phyloP scores from a whole-genome alignment of 306 rosid genomes.

The Quercus parvula region DNA sequence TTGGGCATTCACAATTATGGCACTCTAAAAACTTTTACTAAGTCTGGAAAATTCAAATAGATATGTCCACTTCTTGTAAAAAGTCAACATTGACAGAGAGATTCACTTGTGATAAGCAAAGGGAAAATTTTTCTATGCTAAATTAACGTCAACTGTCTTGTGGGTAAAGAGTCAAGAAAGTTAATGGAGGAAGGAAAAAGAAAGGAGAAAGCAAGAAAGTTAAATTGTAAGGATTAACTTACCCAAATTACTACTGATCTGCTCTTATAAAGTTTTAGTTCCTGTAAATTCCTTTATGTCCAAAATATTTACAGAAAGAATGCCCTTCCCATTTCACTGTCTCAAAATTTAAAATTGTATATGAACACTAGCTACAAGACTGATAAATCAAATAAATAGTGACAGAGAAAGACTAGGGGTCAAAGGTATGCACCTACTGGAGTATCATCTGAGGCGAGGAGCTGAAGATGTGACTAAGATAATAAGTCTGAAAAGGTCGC shows the following conservation, averaged over 20 bases:
- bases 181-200: not conserved
- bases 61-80: not conserved
- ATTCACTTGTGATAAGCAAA: not conserved
- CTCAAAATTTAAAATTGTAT: not conserved
- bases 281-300: not conserved
- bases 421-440: not conserved
- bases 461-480: not conserved
- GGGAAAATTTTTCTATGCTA: not conserved
- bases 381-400: not conserved
- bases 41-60: not conserved
- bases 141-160: not conserved
- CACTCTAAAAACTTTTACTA: not conserved
- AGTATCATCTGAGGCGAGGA: not conserved
- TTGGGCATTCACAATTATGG: not conserved
- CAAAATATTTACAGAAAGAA: not conserved
- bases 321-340: not conserved
- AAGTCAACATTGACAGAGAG: not conserved
- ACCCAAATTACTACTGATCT: not conserved
- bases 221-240: not conserved
- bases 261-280: not conserved
- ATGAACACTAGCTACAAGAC: not conserved
- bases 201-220: not conserved
- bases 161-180: not conserved
- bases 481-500: not conserved
- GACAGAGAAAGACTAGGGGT: not conserved